Conservation (phyloP, 208 protist genomes). For the Leishmania martiniquensis region DNA sequence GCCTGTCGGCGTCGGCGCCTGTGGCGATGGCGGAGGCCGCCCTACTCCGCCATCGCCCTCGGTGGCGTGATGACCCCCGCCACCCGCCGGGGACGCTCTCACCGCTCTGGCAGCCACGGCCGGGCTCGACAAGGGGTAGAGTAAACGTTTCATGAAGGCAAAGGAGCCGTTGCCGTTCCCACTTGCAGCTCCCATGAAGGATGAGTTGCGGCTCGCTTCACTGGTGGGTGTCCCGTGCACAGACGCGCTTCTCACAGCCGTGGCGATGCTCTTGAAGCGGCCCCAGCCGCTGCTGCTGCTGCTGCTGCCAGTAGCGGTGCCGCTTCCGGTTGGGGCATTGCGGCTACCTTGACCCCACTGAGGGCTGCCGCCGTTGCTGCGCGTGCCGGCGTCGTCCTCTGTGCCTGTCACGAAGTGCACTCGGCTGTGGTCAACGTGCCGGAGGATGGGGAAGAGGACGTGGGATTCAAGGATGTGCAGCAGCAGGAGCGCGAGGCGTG, state of each 20-base stretch:
- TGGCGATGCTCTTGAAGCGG: constrained; percentile 14
- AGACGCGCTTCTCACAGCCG: not conserved
- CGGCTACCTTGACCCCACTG: not conserved
- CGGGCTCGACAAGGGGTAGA: constrained; percentile 15
- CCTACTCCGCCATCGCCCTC: not conserved
- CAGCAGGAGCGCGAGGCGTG: constrained; percentile 50
- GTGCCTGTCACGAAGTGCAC: constrained; percentile 27
- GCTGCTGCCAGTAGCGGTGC: not conserved
- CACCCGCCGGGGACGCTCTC: not conserved
- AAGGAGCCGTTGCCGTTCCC: constrained; percentile 19
- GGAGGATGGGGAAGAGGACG: constrained; percentile 63
- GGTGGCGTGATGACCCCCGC: not conserved
- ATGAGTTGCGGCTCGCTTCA: constrained; percentile 16
- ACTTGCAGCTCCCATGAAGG: constrained; percentile 9
- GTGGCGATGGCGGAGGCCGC: not conserved
- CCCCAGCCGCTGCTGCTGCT: constrained; percentile 22
- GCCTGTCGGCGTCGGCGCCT: not conserved
- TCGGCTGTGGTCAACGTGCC: constrained; percentile 35
- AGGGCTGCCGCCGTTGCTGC: not conserved
- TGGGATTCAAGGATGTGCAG: constrained; percentile 58
- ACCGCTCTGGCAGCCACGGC: not conserved
- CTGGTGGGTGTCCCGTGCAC: not conserved
- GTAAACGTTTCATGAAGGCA: constrained; percentile 20
- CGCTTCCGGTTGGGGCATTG: constrained; percentile 2
- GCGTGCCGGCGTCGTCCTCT: constrained; percentile 8